These are phyloP conservation scores for Herpomyces periplanetae DNA, from an alignment of 2,329 filamentous ascomycete species.

Conservation along the genomic window DNA sequence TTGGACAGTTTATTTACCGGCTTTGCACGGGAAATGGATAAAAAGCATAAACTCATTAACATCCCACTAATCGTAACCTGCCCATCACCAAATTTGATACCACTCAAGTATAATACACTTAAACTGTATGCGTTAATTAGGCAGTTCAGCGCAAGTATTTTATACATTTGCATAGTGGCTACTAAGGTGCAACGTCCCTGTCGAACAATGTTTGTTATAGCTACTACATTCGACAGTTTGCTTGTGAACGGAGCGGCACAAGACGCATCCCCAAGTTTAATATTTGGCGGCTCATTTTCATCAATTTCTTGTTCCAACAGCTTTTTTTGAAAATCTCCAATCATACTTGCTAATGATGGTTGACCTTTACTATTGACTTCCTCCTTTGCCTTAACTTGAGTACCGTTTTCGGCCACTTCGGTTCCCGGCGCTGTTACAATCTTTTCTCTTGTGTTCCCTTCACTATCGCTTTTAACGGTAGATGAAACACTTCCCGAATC, in stretches of 20 bases:
- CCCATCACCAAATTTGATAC: constrained; percentile 93
- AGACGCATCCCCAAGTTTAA: constrained; percentile 87
- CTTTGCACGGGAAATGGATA: constrained; percentile 88
- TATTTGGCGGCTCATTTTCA: constrained; percentile 60
- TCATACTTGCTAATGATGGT: constrained; percentile 21
- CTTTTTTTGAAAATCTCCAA: constrained; percentile 43
- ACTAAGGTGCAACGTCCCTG: constrained; percentile 91
- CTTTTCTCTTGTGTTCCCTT: constrained; percentile 3
- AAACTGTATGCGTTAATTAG: constrained; percentile 90
- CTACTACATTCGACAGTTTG: constrained; percentile 82
- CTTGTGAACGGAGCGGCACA: constrained; percentile 90
- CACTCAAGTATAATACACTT: constrained; percentile 77
- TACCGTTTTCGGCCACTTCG: too few species aligned
- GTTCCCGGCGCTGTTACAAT: constrained; percentile 14
- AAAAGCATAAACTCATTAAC: constrained; percentile 97
- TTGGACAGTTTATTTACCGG: constrained; percentile 82
- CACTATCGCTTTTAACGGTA: constrained; percentile 11
- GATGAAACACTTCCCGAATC: constrained; percentile 13
- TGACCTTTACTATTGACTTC: constrained; percentile 14
- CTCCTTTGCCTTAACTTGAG: too few species aligned
- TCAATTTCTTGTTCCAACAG: constrained; percentile 74
- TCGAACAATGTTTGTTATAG: constrained; percentile 87
- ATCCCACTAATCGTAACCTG: constrained; percentile 96
- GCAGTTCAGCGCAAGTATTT: constrained; percentile 89
- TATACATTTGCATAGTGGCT: constrained; percentile 99